Evolutionary conservation across 164 flowering plant genomes (phyloP).

Genomic region (Tetracentron sinense): DNA sequence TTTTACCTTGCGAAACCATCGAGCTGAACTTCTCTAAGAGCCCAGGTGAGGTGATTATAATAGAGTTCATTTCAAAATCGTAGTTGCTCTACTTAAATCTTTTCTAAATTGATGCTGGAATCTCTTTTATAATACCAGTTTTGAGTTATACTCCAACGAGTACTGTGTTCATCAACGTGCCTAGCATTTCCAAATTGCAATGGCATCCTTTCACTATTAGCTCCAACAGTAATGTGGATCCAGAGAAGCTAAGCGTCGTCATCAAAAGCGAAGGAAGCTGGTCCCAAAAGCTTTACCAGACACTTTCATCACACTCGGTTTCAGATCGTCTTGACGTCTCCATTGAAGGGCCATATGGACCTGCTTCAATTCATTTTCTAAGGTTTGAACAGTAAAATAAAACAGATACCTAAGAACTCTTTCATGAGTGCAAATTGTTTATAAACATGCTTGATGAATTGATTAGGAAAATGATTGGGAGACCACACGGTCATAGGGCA

Average conservation of each 20-base stretch:
- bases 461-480: too few species aligned
- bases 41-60: slow-evolving; percentile 35
- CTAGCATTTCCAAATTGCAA: slow-evolving; percentile 64
- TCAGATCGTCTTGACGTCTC: slow-evolving; percentile 53
- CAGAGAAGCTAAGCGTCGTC: slow-evolving; percentile 51
- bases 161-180: slow-evolving; percentile 53
- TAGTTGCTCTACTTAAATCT: too few species aligned
- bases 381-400: slow-evolving; percentile 34
- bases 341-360: slow-evolving; percentile 92
- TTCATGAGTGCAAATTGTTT: too few species aligned
- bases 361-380: slow-evolving; percentile 50
- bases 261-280: slow-evolving; percentile 62
- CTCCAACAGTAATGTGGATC: slow-evolving; percentile 54
- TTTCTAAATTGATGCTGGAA: too few species aligned
- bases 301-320: slow-evolving; percentile 45
- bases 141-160: slow-evolving; percentile 56
- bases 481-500: too few species aligned
- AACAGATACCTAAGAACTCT: too few species aligned
- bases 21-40: slow-evolving; percentile 79
- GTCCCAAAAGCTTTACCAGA: slow-evolving; percentile 54
- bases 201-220: slow-evolving; percentile 83
- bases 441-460: too few species aligned
- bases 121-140: slow-evolving; percentile 28
- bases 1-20: slow-evolving; percentile 55
- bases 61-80: too few species aligned